Base-by-base conservation (phyloP, 345 rosid genomes). In the Lepidium aucheri region DNA sequence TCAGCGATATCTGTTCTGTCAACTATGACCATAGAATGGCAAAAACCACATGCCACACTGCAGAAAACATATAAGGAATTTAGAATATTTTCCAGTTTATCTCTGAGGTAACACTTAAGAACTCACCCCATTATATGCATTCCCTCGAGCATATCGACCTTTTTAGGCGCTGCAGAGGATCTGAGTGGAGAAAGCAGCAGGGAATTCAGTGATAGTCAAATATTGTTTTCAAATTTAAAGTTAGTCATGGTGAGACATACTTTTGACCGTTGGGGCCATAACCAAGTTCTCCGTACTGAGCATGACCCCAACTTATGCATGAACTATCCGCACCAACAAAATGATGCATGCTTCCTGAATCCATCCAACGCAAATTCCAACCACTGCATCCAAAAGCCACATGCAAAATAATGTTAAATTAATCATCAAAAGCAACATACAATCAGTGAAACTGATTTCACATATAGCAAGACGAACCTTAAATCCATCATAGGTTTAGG, bases 291-390 rank as follows among this genome's bases (percentile, higher is more conserved):
- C 99, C 99, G 69, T 88, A 80, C 65, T 75, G 88, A 75, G 95
- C 99, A 63, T 82, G 89, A 59, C 99, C 99, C 97, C 97, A 94
- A 67, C 99, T 94, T 58, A 94, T 90, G 93, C 99, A 90, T 59
- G 99, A 94, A 63, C 74, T 66, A 72, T 94, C 96, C 8, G 99
- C 99, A 59, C 99, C 99, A 45, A 94, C 99, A 84, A 94, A 90
- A 76, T 85, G 86, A 76, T 90, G 97, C 97, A 88, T 86, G 72
- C 70, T 84, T 73, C 99, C 99, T 0, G 99, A 94, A 83, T 85
- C 93, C 96, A 94, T 94, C 83, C 96, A 94, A 5, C 96, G 93
- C 49, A 94, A 17, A 67, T 94, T 91, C 99, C 99, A 94, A 43
- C 99, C 99, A 78, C 99, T 94, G 82, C 15, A 50, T 13, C 16